Evolutionary conservation across 768 basidiomycete species (phyloP), one percentile per base, ranked within the genome.

Genomic region (Lactarius vividus): DNA sequence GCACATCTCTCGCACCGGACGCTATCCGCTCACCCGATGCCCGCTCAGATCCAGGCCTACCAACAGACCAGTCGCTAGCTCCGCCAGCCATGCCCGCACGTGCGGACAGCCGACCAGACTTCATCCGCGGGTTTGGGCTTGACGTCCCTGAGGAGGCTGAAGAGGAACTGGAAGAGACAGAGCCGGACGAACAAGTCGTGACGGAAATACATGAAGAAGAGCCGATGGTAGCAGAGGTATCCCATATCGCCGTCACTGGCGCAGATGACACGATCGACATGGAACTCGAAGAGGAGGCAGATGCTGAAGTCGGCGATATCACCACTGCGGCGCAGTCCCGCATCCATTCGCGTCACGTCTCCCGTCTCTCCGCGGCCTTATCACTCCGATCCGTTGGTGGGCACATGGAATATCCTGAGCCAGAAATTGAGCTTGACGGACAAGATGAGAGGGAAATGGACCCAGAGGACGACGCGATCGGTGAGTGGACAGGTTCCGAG

Each of bases 401-500:
- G 1, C 65, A 72, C 53, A 53, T 69, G 58, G 72, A 71, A 31
- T 71, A 72, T n/a, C 31, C 65, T 9, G 67, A 66, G 23, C 74
- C 76, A 11, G 64, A 66, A 5, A 37, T 16, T 4, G 44, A 79
- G 61, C 57, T 76, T 49, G 78, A 79, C 52, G 29, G 72, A 58
- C 80, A 78, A 49, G 75, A 71, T 39, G 68, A 70, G 40, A 20
- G 49, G 16, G 72, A 70, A 37, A 69, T 59, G 15, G 73, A 72
- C n/a, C 49, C 58, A 5, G 74, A 75, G 35, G 69, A 72, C 29
- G 77, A 83, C 55, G 83, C 78, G 57, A 83, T 85, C 28, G 87
- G 80, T 7, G 91, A 92, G 70, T 92, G 92, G 91, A 93, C 91
- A 4, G 92, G 88, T 18, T 90, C 89, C 46, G 91, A 93, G 73